Evolutionary conservation across 805 yeast species (phyloP).

Genomic region (Metschnikowia cubensis): DNA sequence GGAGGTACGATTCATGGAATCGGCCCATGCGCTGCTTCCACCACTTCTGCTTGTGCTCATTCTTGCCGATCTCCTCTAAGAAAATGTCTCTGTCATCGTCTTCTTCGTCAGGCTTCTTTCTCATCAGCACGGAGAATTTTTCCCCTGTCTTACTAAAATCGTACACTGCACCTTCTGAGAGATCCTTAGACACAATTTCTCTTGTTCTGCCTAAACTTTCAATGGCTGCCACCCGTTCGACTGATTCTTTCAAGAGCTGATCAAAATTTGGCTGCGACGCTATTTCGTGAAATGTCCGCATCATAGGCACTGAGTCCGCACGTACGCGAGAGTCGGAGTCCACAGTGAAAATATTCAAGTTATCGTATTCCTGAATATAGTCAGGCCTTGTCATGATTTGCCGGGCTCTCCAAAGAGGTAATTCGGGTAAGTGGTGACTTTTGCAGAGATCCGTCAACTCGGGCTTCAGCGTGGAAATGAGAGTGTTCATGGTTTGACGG

Average conservation of each 20-base stretch:
- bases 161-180: constrained; percentile 50
- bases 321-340: constrained; percentile 69
- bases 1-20: constrained; percentile 24
- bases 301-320: constrained; percentile 85
- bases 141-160: constrained; percentile 20
- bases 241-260: constrained; percentile 58
- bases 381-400: constrained; percentile 85
- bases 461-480: constrained; percentile 16
- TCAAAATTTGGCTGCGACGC: constrained; percentile 69
- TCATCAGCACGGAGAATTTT: constrained; percentile 10
- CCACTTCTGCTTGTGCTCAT: constrained; percentile 30
- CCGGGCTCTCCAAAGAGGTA: constrained; percentile 80
- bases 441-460: constrained; percentile 13
- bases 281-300: constrained; percentile 83
- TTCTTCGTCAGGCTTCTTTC: constrained; percentile 18
- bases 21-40: constrained; percentile 46
- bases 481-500: constrained; percentile 28
- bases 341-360: constrained; percentile 72
- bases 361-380: constrained; percentile 70
- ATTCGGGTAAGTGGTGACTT: constrained; percentile 60
- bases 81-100: constrained; percentile 23
- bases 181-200: constrained; percentile 69
- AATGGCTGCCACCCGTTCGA: constrained; percentile 66
- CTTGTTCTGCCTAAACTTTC: constrained; percentile 77
- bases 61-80: constrained; percentile 20